Conservation (phyloP, 2,329 filamentous ascomycete genomes). For the Echinosphaeria canescens region DNA sequence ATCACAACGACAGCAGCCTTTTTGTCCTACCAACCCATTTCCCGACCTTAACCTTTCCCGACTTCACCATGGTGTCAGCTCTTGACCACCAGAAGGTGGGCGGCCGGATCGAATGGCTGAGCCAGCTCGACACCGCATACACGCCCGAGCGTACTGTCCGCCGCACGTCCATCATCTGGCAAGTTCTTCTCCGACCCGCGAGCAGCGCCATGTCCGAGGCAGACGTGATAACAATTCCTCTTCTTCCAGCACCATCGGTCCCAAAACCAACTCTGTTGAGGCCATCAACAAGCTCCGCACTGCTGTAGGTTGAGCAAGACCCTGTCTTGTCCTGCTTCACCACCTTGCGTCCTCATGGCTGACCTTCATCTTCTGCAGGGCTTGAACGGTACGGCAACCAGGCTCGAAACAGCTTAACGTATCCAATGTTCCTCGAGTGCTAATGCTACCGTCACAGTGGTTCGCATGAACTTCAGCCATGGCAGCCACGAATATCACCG, state of each 20-base stretch:
- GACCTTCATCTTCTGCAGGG: too few relatives aligned
- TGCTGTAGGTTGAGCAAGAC: too few relatives aligned
- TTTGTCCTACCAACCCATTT: background rate
- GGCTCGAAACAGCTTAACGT: too few relatives aligned
- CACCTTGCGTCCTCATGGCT: too few relatives aligned
- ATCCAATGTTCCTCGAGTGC: too few relatives aligned
- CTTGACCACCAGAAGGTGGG: slow-evolving; percentile 72
- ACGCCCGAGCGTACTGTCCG: slow-evolving; percentile 77
- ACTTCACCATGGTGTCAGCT: slow-evolving; percentile 29
- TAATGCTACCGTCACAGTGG: slow-evolving; percentile 96
- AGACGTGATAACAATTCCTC: too few relatives aligned
- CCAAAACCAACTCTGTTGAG: slow-evolving; percentile 96
- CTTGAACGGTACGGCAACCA: too few relatives aligned
- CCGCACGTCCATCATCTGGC: slow-evolving; percentile 26
- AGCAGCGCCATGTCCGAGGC: too few relatives aligned
- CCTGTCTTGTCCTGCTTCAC: too few relatives aligned
- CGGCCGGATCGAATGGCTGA: slow-evolving; percentile 43
- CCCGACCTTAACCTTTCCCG: background rate
- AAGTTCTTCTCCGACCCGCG: too few relatives aligned
- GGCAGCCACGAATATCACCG: slow-evolving; percentile 4
- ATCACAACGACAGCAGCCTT: background rate
- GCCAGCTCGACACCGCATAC: slow-evolving; percentile 70
- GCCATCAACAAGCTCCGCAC: slow-evolving; percentile 87
- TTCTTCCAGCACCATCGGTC: slow-evolving; percentile 96
- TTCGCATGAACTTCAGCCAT: slow-evolving; percentile 66